Evolutionary conservation across 257 asterid species (phyloP).

Genomic region (Solanum piurae): DNA sequence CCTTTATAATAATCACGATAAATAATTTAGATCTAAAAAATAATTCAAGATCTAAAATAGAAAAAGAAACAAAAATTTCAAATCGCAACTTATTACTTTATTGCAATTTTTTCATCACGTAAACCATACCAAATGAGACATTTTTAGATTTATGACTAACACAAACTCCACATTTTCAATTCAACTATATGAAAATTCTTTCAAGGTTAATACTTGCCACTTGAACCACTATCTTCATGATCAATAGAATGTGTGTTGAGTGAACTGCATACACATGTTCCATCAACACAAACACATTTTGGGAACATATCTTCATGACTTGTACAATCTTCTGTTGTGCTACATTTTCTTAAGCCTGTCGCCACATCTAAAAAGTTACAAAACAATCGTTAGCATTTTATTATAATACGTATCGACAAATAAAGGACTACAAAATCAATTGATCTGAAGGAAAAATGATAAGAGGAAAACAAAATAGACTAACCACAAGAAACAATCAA

Average conservation of each 20-base stretch:
- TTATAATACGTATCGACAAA: background rate
- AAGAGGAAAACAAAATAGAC: background rate
- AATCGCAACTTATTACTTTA: no score
- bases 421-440: background rate
- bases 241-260: background rate
- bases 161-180: no score
- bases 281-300: background rate
- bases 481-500: background rate
- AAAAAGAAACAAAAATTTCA: no score
- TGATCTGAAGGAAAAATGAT: background rate
- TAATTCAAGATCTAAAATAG: no score
- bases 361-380: background rate
- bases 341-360: background rate
- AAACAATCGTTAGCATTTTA: background rate
- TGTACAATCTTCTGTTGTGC: background rate
- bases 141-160: no score
- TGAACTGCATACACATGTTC: background rate
- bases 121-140: no score
- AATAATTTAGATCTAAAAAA: no score
- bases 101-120: no score
- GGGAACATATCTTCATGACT: background rate
- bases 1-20: no score
- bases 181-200: no score
- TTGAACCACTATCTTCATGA: background rate
- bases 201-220: background rate